phyloP scores from a whole-genome alignment of 1,284 basidiomycete genomes.

The Hemileia vastatrix region DNA sequence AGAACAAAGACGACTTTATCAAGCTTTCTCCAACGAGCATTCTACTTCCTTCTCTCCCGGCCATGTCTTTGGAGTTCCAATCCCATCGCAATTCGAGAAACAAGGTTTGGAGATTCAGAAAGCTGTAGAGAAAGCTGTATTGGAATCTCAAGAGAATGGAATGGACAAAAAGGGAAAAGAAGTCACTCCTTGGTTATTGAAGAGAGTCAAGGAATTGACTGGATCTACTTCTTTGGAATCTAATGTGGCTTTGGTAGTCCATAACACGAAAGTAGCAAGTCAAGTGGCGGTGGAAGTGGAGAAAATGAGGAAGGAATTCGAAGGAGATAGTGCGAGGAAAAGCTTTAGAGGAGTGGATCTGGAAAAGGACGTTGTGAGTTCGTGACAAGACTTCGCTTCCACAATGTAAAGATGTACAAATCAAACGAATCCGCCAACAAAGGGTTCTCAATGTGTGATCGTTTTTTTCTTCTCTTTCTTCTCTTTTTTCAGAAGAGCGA shows the following conservation, averaged over 20 bases:
- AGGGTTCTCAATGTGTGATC: background rate
- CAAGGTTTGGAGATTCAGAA: conserved; percentile 62
- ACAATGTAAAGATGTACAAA: background rate
- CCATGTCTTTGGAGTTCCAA: conserved; percentile 87
- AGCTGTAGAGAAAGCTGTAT: conserved; percentile 73
- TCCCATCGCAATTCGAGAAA: conserved; percentile 64
- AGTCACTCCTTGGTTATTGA: conserved; percentile 87
- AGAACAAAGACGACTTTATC: conserved; percentile 21
- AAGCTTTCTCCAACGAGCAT: conserved; percentile 33
- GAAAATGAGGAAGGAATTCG: conserved; percentile 17
- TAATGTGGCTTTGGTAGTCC: conserved; percentile 49
- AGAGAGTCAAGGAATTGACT: conserved; percentile 72
- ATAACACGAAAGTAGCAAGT: conserved; percentile 30
- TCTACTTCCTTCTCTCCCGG: background rate
- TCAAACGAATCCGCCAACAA: conserved; percentile 1
- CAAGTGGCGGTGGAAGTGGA: conserved; percentile 33
- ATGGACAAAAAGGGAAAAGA: conserved; percentile 75
- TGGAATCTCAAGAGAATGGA: conserved; percentile 70
- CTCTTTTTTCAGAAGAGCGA: background rate
- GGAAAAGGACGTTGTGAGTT: background rate
- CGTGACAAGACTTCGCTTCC: background rate
- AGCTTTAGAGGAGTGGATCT: no score
- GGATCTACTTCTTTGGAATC: conserved; percentile 61
- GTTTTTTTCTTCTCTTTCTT: background rate
- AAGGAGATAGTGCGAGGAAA: background rate